Base-by-base conservation (phyloP, 2,329 filamentous ascomycete genomes). In the Trichophyton verrucosum region DNA sequence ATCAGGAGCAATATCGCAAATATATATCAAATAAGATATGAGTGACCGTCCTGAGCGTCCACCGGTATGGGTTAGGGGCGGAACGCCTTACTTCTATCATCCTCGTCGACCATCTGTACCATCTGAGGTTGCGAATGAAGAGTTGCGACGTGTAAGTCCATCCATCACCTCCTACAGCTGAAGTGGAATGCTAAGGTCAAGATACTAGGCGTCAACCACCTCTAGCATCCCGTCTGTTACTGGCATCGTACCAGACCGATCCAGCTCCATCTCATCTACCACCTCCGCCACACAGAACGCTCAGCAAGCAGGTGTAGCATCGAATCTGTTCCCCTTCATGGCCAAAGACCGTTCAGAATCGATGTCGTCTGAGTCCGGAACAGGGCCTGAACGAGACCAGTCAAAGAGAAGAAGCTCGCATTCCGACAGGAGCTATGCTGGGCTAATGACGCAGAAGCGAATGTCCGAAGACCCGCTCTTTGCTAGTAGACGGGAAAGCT, bases 391-490 rank as follows among this genome's bases (percentile, higher is more conserved):
- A 15, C 55, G 27, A 36, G 55, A 36, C 42, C 6, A 17, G 72
- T 1, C 40, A n/a, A 57, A 44, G 36, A 42, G 40, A 33, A 44
- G 8, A 11, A 57, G 17, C n/a, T 36, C 51, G 30, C 51, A 36
- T 30, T 55, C 51, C 33, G 51, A 55, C 71, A 70, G 57, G 64
- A 65, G 22, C 22, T 76, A 74, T 64, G 64, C 70, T 2, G 72
- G 73, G 33, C 68, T 80, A 62, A 72, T 73, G 3, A 71, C 69
- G 30, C 76, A 78, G 67, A 80, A 80, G 64, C 72, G 78, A 9
- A 73, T 73, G 44, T 71, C 68, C 1, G 61, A 60, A 8, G 76
- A 78, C 65, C 68, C 72, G 0, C 64, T 65, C 1, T 66, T 73
- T 46, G 65, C 68, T 5, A 71, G 69, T 1, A 69, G 78, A 53